These are phyloP conservation scores for Lentinus brumalis DNA, from an alignment of 768 basidiomycete species.

Conservation along the genomic window DNA sequence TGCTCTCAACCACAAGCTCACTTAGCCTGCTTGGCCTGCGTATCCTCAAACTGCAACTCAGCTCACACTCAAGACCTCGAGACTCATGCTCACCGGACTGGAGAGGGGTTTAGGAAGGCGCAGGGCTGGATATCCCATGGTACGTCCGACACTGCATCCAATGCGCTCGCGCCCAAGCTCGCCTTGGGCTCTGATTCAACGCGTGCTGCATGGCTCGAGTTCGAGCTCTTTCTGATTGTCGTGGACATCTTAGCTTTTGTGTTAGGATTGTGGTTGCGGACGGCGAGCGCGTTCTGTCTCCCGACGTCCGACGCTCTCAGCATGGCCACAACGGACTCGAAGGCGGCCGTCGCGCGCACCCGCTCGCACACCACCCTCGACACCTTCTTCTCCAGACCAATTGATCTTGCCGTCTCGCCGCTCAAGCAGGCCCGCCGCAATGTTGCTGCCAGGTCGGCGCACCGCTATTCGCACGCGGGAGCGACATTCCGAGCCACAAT, in stretches of 20 bases:
- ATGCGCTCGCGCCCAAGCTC: slow-evolving; percentile 43
- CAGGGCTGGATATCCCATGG: no score
- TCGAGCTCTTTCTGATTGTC: slow-evolving; percentile 6
- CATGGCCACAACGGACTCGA: background rate
- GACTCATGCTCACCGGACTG: no score
- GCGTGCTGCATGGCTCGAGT: slow-evolving; percentile 37
- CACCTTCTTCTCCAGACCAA: background rate
- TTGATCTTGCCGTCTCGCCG: slow-evolving; percentile 4
- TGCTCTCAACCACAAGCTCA: no score
- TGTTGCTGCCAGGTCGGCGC: slow-evolving; percentile 34
- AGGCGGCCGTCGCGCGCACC: background rate
- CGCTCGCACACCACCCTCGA: slow-evolving; percentile 15
- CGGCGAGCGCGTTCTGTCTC: background rate
- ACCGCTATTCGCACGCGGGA: slow-evolving; percentile 45
- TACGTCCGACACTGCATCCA: slow-evolving; percentile 24
- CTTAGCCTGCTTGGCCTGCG: no score
- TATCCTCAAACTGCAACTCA: no score
- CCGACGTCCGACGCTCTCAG: background rate
- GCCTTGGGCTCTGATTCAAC: slow-evolving; percentile 41
- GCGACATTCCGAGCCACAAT: slow-evolving; percentile 38
- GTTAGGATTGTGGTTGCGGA: background rate
- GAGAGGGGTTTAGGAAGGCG: no score
- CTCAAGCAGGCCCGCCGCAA: slow-evolving; percentile 8
- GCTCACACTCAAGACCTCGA: no score
- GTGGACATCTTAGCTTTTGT: no score